Conservation (phyloP, 805 yeast genomes). For the Danielia reshetovae region DNA sequence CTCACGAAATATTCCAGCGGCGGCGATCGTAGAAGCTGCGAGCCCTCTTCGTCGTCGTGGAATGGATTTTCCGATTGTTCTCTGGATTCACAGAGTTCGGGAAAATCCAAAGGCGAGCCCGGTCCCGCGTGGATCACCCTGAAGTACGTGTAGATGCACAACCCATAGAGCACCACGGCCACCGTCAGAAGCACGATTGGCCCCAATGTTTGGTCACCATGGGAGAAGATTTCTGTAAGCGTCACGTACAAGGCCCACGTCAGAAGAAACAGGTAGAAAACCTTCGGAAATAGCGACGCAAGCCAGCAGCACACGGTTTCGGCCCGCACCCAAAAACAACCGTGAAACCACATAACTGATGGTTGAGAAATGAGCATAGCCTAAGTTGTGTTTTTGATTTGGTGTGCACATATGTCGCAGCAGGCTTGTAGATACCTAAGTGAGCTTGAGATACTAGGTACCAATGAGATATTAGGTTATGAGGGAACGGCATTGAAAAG, state of each 20-base stretch:
- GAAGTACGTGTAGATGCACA: constrained; percentile 50
- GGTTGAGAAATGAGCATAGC: constrained; percentile 14
- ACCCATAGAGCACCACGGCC: constrained; percentile 23
- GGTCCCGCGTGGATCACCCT: constrained; percentile 52
- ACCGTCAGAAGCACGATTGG: constrained; percentile 13
- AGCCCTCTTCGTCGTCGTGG: constrained; percentile 2
- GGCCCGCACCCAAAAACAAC: constrained; percentile 4
- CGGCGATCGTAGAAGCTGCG: constrained; percentile 15
- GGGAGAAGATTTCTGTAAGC: constrained; percentile 23
- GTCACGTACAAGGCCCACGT: constrained; percentile 48
- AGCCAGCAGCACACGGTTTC: constrained; percentile 33
- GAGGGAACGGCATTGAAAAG: too few relatives aligned
- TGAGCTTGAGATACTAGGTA: too few relatives aligned
- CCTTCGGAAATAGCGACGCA: constrained; percentile 46
- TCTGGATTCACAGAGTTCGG: constrained; percentile 32
- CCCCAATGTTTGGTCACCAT: constrained; percentile 8
- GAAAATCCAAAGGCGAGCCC: constrained; percentile 63
- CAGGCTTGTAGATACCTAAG: too few relatives aligned
- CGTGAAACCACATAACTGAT: constrained; percentile 13
- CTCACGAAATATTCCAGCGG: constrained; percentile 33
- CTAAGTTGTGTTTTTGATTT: too few relatives aligned
- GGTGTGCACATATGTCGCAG: too few relatives aligned
- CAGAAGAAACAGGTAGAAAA: constrained; percentile 37
- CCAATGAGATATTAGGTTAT: too few relatives aligned
- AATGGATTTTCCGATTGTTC: constrained; percentile 15